Evolutionary conservation across 2,329 filamentous ascomycete species (phyloP), one percentile per base, ranked within the genome.

Genomic region (Neoscytalidium dimidiatum): DNA sequence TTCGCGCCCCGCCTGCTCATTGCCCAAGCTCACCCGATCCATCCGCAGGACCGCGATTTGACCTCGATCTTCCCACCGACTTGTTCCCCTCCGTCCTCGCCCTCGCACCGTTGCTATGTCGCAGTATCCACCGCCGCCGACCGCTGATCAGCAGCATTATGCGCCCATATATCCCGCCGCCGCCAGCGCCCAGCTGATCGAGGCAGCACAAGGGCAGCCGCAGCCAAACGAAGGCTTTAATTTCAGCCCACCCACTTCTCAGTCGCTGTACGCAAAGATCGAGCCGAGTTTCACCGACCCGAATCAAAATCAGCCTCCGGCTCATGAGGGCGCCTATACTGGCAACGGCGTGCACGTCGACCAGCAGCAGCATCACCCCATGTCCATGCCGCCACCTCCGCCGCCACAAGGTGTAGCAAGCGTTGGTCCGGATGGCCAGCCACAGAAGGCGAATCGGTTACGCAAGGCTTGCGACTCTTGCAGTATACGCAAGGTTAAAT

Each of bases 401-500:
- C 64, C 56, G 29, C 64, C 57, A n/a, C 64, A 53, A n/a, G 53
- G 43, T 44, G 53, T 65, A 29, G 44, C 43, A 17, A 60, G 44
- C 31, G 53, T 62, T 13, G 64, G 48, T 28, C 56, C 64, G 14
- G 57, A 62, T 21, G 57, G 46, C 62, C 69, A 70, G 57, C 72
- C 71, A 60, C 67, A 69, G 43, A 78, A 77, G 70, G 69, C 74
- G 33, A 78, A 77, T 53, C 71, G 76, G 28, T 64, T 78, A 69
- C 71, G 76, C 66, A 78, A 78, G 61, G 77, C 77, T 29, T 79
- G 77, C 71, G 77, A 79, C 67, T 78, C 77, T 49, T 79, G 77
- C 68, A 78, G 76, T 68, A 77, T 77, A 49, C 75, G 77, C 62
- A 79, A 79, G 66, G 77, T 79, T 67, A 78, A 79, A 85, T 90